These are phyloP conservation scores for Pythium angustatum DNA, from an alignment of 352 stramenopile species.

Conservation along the genomic window DNA sequence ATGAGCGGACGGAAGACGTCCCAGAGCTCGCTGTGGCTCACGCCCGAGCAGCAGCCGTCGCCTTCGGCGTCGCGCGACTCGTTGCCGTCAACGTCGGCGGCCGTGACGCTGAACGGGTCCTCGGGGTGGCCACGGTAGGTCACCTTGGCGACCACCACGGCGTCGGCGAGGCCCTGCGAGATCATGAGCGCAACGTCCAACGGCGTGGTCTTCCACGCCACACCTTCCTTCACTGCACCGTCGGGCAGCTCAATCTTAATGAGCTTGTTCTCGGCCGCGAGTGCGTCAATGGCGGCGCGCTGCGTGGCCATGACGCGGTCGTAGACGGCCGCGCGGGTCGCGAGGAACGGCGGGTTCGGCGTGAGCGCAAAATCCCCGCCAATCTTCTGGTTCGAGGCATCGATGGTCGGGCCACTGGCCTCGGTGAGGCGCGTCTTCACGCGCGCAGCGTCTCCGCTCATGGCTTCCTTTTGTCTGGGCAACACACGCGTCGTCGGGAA, in stretches of 20 bases:
- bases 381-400: constrained; percentile 67
- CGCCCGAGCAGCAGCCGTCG: constrained; percentile 50
- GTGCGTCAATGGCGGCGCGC: constrained; percentile 63
- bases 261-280: constrained; percentile 80
- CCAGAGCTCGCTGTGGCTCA: constrained; percentile 90
- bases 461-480: background rate
- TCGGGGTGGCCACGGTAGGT: constrained; percentile 67
- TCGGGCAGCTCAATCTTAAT: constrained; percentile 98
- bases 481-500: constrained; percentile 2
- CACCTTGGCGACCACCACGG: constrained; percentile 93
- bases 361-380: constrained; percentile 77
- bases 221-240: constrained; percentile 90
- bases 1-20: constrained; percentile 97
- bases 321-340: constrained; percentile 81
- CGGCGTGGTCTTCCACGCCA: constrained; percentile 95
- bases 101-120: constrained; percentile 76
- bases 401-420: constrained; percentile 70
- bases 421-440: constrained; percentile 81
- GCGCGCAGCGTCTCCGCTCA: constrained; percentile 41
- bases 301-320: constrained; percentile 80
- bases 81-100: constrained; percentile 90
- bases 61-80: constrained; percentile 59
- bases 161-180: constrained; percentile 94
- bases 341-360: constrained; percentile 84
- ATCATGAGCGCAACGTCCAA: constrained; percentile 96